phyloP scores from a whole-genome alignment of 768 basidiomycete species.

The Trametes cubensis region DNA sequence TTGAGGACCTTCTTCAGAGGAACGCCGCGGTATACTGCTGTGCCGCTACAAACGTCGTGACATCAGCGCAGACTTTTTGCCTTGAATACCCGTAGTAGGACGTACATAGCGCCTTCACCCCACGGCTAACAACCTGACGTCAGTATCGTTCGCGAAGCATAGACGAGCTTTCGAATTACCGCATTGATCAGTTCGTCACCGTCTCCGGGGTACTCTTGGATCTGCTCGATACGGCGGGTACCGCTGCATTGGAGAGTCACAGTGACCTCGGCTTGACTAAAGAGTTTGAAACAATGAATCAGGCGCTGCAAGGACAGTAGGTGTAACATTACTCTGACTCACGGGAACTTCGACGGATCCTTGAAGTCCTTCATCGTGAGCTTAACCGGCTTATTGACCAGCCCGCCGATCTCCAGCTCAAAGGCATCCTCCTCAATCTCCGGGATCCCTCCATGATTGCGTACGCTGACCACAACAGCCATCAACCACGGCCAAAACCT shows the following conservation, averaged over 20 bases:
- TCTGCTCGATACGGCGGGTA: conserved; percentile 55
- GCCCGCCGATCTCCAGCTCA: conserved; percentile 54
- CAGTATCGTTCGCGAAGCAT: not conserved
- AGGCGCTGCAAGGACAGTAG: not conserved
- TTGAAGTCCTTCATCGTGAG: conserved; percentile 51
- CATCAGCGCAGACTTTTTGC: too few relatives aligned
- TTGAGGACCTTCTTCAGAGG: conserved; percentile 57
- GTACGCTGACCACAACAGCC: conserved; percentile 39
- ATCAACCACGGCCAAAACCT: not conserved
- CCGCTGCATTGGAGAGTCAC: conserved; percentile 60
- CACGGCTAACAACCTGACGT: conserved; percentile 38
- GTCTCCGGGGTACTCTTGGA: conserved; percentile 54
- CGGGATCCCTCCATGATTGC: conserved; percentile 58
- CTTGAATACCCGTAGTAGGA: too few relatives aligned
- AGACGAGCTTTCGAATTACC: not conserved
- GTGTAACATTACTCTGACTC: conserved; percentile 16
- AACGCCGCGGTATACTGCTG: conserved; percentile 55
- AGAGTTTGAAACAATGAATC: not conserved
- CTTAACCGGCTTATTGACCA: conserved; percentile 49
- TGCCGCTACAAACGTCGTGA: conserved; percentile 40
- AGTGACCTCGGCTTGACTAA: conserved; percentile 50
- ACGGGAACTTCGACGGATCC: conserved; percentile 52
- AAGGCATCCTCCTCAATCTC: conserved; percentile 49
- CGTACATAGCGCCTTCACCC: conserved; percentile 55
- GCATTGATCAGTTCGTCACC: conserved; percentile 49